Conservation (phyloP, 345 rosid species). For the Salix arbutifolia region DNA sequence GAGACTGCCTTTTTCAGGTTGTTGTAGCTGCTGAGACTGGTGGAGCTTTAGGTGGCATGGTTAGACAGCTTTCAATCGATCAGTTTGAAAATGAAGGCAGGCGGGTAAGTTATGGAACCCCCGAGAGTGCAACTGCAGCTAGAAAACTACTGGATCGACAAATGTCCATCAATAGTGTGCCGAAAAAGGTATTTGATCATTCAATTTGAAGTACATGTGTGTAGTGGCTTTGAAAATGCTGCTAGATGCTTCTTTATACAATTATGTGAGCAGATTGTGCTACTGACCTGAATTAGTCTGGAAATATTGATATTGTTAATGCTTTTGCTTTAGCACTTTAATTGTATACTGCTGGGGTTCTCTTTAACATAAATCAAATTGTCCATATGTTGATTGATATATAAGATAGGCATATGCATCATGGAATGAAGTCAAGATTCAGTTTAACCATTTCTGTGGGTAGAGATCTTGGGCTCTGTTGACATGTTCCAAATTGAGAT, state of each 20-base stretch:
- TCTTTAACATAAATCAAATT: neutral
- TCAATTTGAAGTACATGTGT: neutral
- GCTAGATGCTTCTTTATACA: neutral
- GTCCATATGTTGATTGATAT: neutral
- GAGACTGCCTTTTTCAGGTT: conserved; percentile 50
- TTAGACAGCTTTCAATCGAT: conserved; percentile 89
- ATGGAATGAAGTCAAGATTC: neutral
- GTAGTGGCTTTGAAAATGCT: neutral
- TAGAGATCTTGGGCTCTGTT: neutral
- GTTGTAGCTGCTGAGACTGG: conserved; percentile 96
- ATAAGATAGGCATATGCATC: neutral
- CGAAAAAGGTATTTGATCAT: conserved; percentile 62
- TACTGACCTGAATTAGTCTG: neutral
- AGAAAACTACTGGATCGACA: conserved; percentile 94
- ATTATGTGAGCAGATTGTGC: neutral
- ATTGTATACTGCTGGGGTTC: neutral
- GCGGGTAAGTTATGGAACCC: conserved; percentile 91
- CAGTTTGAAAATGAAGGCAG: conserved; percentile 98
- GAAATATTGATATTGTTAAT: neutral
- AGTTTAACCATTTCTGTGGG: neutral
- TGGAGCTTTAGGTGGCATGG: conserved; percentile 98
- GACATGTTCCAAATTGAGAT: neutral
- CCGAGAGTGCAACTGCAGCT: conserved; percentile 92
- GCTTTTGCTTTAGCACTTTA: neutral
- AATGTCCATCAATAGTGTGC: conserved; percentile 89